phyloP scores from a whole-genome alignment of 345 rosid species.

The Kandelia obovata region DNA sequence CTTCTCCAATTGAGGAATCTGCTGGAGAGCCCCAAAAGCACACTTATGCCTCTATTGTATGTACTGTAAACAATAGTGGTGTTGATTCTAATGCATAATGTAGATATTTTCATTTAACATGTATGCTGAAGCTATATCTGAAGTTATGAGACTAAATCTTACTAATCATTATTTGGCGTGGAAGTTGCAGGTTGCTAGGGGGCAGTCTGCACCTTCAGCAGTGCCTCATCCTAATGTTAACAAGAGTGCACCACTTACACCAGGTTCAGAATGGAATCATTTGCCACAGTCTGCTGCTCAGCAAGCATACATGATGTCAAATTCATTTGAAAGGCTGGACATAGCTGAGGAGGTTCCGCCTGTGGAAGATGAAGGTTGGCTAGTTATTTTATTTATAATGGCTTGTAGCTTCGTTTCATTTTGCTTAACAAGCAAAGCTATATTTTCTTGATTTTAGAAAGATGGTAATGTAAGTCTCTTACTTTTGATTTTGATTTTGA shows the following conservation, averaged over 20 bases:
- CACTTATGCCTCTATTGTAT: constrained; percentile 75
- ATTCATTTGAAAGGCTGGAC: constrained; percentile 40
- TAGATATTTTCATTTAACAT: not conserved
- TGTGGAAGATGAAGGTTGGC: constrained; percentile 45
- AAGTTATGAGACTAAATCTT: not conserved
- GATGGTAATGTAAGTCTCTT: not conserved
- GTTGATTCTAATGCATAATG: not conserved
- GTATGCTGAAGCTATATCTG: constrained; percentile 1
- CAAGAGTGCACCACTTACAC: constrained; percentile 29
- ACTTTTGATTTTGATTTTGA: constrained; percentile 2
- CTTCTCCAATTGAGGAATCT: constrained; percentile 45
- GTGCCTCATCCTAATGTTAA: constrained; percentile 34
- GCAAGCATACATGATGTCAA: constrained; percentile 27
- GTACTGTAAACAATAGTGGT: constrained; percentile 21
- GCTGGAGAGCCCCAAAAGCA: constrained; percentile 52
- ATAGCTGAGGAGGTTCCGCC: constrained; percentile 40
- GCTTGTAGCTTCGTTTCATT: not conserved
- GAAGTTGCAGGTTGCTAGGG: constrained; percentile 55
- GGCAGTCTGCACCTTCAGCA: constrained; percentile 39
- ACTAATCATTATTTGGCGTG: constrained; percentile 4
- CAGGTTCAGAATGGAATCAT: constrained; percentile 45
- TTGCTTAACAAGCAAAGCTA: not conserved
- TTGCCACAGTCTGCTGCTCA: constrained; percentile 31
- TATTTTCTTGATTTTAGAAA: not conserved
- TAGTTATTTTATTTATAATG: not conserved